Conservation (phyloP, 306 rosid species). For the Vicia sativa region DNA sequence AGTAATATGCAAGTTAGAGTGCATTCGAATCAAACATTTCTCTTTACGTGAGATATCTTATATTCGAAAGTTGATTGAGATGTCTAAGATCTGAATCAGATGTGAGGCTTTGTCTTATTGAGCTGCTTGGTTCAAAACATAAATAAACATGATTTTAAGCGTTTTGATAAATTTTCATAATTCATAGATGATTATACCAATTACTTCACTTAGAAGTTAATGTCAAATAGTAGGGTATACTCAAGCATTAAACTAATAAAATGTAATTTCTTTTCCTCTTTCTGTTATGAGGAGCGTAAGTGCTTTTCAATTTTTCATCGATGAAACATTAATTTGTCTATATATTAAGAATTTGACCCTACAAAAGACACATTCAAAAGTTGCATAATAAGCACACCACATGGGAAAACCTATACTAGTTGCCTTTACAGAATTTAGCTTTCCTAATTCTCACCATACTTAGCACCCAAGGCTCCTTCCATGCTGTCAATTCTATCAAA, state of each 20-base stretch:
- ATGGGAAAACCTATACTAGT: slow-evolving; percentile 38
- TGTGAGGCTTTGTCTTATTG: too few relatives aligned
- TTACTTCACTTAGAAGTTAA: slow-evolving; percentile 10
- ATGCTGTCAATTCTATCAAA: slow-evolving; percentile 55
- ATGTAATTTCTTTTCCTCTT: not conserved
- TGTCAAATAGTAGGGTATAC: slow-evolving; percentile 2
- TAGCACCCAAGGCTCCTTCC: slow-evolving; percentile 58
- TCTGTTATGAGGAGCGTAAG: slow-evolving; percentile 20
- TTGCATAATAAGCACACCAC: slow-evolving; percentile 39
- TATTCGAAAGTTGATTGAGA: too few relatives aligned
- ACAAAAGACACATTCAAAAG: slow-evolving; percentile 31
- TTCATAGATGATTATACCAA: not conserved
- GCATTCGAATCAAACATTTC: too few relatives aligned
- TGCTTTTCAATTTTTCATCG: not conserved
- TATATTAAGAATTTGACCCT: slow-evolving; percentile 32
- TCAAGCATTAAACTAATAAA: slow-evolving; percentile 30
- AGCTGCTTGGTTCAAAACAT: too few relatives aligned
- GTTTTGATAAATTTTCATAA: slow-evolving; percentile 4
- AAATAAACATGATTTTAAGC: not conserved
- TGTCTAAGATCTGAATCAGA: too few relatives aligned
- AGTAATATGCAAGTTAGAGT: too few relatives aligned
- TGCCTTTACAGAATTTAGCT: slow-evolving; percentile 40
- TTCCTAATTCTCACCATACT: slow-evolving; percentile 49
- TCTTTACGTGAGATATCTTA: too few relatives aligned
- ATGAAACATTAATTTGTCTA: slow-evolving; percentile 9